These are phyloP conservation scores for Penicillium ochrochloron DNA, from an alignment of 495 filamentous ascomycete species.

Conservation along the genomic window DNA sequence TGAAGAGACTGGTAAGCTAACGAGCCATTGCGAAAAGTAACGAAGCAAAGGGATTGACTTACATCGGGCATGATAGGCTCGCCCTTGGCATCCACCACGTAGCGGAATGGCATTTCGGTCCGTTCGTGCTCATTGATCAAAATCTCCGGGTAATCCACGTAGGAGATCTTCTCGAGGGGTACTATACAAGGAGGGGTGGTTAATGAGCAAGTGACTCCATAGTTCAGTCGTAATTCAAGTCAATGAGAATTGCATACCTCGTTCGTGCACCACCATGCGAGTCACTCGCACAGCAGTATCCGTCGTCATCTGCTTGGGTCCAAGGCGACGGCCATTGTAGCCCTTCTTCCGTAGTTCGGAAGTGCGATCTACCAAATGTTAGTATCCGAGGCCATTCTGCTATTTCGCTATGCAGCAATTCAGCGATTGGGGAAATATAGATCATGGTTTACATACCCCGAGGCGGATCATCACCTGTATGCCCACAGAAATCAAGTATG, in stretches of 20 bases:
- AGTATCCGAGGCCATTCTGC: constrained; percentile 4
- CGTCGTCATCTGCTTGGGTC: constrained; percentile 96
- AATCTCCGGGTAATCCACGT: constrained; percentile 86
- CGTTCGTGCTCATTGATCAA: constrained; percentile 88
- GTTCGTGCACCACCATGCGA: constrained; percentile 81
- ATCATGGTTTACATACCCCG: constrained; percentile 64
- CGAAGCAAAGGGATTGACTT: constrained; percentile 28
- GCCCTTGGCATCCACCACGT: constrained; percentile 76
- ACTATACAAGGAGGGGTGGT: constrained; percentile 48
- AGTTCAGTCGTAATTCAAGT: not conserved
- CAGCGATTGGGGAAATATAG: not conserved
- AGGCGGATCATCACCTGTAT: constrained; percentile 88
- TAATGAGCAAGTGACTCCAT: constrained; percentile 20
- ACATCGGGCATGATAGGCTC: constrained; percentile 90
- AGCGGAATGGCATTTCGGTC: constrained; percentile 96
- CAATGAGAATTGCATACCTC: constrained; percentile 55
- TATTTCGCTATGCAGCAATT: not conserved
- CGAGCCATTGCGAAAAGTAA: not conserved
- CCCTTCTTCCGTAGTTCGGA: constrained; percentile 92
- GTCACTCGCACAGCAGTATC: constrained; percentile 96
- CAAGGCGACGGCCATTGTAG: constrained; percentile 83
- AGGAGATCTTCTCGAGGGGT: constrained; percentile 74
- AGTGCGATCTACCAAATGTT: constrained; percentile 73
- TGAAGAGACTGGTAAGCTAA: constrained; percentile 35
- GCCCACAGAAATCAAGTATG: constrained; percentile 7